Evolutionary conservation across 2,329 filamentous ascomycete genomes (phyloP), one percentile per base, ranked within the genome.

Genomic region (Neofusicoccum sp.): DNA sequence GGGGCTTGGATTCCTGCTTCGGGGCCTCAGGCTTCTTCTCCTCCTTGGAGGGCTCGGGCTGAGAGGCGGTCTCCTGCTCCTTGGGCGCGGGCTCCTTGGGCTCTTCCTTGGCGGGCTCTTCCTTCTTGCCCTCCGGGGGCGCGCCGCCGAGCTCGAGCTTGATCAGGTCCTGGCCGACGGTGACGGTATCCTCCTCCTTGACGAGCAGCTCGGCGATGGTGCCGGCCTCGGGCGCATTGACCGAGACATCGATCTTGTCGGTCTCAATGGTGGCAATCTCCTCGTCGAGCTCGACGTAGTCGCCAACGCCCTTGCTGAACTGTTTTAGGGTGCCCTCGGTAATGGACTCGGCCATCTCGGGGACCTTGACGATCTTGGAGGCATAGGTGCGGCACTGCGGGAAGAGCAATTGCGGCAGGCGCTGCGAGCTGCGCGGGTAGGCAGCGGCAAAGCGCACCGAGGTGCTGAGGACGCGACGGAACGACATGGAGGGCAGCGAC

Each of bases 211-310:
- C 93, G 78, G 92, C 96, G 79, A 99, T 92, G 34, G 88, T 91
- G 69, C 95, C 95, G 44, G 94, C 87, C 71, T 94, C 89, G 6
- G 95, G 92, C 14, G 95, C 93, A 78, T 97, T 98, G 74, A 99
- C 93, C 31, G 94, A 89, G 49, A 99, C 92, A 77, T 99, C 95
- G 74, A 98, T 98, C 93, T 99, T 99, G 85, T 99, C 95, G 12
- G 95, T 99, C 81, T 99, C 95, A 74, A 99, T 99, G 56, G 94
- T 97, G 36, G 95, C 95, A 77, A 99, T 94, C 78, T 99, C 95
- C 80, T 98, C 95, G 74, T 99, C 95, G 72, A 89, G 89, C 81
- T 96, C 93, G 59, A 99, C 93, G 71, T 88, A 93, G 77, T 99
- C 95, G 73, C 95, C 95, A 71, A 97, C 83, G 80, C 94, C 84